These are phyloP conservation scores for Circinella umbellata DNA, from an alignment of 371 early-diverging fungal species.

Conservation along the genomic window DNA sequence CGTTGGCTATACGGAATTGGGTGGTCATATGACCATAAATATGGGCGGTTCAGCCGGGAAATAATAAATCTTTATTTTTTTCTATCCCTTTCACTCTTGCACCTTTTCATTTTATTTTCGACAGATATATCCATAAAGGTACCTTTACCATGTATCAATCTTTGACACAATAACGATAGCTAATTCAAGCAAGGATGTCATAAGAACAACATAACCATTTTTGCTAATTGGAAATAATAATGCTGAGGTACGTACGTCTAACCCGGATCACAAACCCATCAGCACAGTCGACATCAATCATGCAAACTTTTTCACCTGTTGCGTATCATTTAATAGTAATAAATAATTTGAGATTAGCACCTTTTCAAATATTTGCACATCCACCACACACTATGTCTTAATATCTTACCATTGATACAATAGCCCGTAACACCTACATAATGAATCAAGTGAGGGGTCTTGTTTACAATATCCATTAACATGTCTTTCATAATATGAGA, in stretches of 20 bases:
- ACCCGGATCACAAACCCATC: neutral
- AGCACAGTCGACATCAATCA: neutral
- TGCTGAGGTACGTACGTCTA: neutral
- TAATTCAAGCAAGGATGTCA: too few species aligned
- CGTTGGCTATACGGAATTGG: too few species aligned
- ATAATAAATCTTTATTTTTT: too few species aligned
- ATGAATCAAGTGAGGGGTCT: neutral
- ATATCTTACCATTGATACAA: slow-evolving; percentile 17
- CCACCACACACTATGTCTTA: too few species aligned
- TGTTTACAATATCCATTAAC: slow-evolving; percentile 13
- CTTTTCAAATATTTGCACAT: too few species aligned
- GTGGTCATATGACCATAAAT: too few species aligned
- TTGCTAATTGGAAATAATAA: neutral
- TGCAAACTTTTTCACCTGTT: neutral
- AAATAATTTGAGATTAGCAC: neutral
- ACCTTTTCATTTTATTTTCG: too few species aligned
- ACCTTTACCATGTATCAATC: too few species aligned
- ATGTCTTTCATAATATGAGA: slow-evolving; percentile 19
- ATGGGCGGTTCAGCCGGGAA: too few species aligned
- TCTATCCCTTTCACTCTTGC: too few species aligned
- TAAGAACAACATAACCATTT: neutral
- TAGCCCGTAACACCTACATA: slow-evolving; percentile 12
- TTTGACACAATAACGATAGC: too few species aligned
- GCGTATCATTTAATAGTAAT: neutral
- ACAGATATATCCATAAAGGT: too few species aligned